phyloP scores from a whole-genome alignment of 805 yeast species.

The Aciculoconidium aculeatum region DNA sequence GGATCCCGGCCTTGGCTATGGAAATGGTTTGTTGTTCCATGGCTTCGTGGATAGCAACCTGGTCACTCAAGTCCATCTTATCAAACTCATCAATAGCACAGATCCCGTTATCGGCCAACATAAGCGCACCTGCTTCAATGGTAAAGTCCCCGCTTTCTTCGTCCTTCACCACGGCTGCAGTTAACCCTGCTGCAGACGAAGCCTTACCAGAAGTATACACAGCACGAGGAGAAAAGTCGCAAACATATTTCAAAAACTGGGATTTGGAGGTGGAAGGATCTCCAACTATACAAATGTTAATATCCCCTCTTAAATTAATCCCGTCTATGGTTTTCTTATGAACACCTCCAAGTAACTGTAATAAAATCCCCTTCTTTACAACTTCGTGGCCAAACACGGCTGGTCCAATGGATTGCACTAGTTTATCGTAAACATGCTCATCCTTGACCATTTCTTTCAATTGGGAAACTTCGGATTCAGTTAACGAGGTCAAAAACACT shows the following conservation, averaged over 20 bases:
- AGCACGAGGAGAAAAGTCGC: slow-evolving; percentile 86
- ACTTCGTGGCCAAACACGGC: slow-evolving; percentile 95
- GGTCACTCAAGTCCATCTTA: slow-evolving; percentile 93
- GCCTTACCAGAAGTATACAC: slow-evolving; percentile 98
- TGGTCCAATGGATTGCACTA: slow-evolving; percentile 88
- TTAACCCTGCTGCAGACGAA: slow-evolving; percentile 96
- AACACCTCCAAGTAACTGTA: slow-evolving; percentile 92
- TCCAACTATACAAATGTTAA: slow-evolving; percentile 93
- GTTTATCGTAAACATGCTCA: slow-evolving; percentile 73
- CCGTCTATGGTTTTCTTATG: slow-evolving; percentile 93
- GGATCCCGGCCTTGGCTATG: slow-evolving; percentile 97
- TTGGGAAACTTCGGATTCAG: slow-evolving; percentile 78
- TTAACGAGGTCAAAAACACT: slow-evolving; percentile 67
- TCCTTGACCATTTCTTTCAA: slow-evolving; percentile 87
- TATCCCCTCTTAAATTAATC: slow-evolving; percentile 91
- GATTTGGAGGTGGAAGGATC: slow-evolving; percentile 98
- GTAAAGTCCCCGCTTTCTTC: slow-evolving; percentile 97
- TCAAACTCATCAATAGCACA: slow-evolving; percentile 99
- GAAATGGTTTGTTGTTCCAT: slow-evolving; percentile 99
- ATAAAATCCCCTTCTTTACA: slow-evolving; percentile 82
- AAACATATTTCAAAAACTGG: slow-evolving; percentile 89
- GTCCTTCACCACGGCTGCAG: slow-evolving; percentile 96
- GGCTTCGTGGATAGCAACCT: slow-evolving; percentile 98
- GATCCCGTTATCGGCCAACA: slow-evolving; percentile 97
- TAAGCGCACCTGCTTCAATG: slow-evolving; percentile 96